These are phyloP conservation scores for Eucalyptus pauciflora DNA, from an alignment of 345 rosid species.

Conservation along the genomic window DNA sequence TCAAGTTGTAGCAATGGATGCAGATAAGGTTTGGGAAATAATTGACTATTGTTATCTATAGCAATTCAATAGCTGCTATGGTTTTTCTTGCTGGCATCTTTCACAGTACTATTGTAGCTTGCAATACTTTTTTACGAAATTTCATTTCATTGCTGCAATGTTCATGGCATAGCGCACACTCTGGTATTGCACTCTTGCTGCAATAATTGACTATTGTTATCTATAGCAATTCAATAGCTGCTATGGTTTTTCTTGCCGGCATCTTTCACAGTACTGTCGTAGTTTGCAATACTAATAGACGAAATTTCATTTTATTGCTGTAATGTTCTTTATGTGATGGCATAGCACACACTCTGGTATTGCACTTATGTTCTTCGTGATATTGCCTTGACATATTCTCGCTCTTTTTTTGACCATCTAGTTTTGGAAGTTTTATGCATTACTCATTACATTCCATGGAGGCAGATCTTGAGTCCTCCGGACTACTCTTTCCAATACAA, in stretches of 20 bases:
- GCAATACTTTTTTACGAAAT: not conserved
- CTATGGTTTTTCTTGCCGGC: not conserved
- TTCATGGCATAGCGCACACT: not conserved
- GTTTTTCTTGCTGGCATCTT: not conserved
- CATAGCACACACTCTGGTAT: not conserved
- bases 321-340: not conserved
- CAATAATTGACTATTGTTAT: not conserved
- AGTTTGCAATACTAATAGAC: not conserved
- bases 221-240: not conserved
- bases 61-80: not conserved
- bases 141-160: not conserved
- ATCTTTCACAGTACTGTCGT: not conserved
- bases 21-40: constrained; percentile 45
- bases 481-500: not conserved
- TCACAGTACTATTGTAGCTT: not conserved
- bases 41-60: not conserved
- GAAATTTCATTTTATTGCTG: not conserved
- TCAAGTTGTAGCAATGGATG: constrained; percentile 37
- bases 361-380: not conserved
- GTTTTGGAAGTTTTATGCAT: not conserved
- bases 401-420: not conserved
- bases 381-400: not conserved
- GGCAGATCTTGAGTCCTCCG: not conserved
- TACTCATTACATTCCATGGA: not conserved
- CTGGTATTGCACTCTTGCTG: not conserved